Percentiles rank a stretch among this genome's conserved stretches.
phyloP scores from a whole-genome alignment of 2,329 filamentous ascomycete genomes.

The Aspergillus pseudoterreus region DNA sequence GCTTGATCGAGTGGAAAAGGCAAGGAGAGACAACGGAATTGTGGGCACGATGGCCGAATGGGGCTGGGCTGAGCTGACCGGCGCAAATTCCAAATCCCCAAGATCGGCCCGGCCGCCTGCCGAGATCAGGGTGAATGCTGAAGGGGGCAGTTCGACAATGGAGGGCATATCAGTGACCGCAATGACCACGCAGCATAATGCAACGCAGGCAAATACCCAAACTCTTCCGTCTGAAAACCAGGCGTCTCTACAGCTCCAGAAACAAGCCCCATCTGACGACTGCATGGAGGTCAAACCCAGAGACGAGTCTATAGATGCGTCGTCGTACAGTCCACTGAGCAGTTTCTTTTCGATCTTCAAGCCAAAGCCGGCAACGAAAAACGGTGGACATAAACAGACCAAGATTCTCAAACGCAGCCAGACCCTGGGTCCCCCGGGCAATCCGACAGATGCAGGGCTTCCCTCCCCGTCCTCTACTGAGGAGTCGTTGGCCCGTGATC shows the following conservation, averaged over 20 bases:
- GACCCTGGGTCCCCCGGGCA: slow-evolving; percentile 51
- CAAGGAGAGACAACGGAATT: slow-evolving; percentile 82
- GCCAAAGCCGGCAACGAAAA: slow-evolving; percentile 49
- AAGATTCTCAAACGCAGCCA: slow-evolving; percentile 76
- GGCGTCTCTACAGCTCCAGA: slow-evolving; percentile 14
- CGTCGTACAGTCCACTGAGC: slow-evolving; percentile 52
- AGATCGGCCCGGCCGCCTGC: slow-evolving; percentile 31
- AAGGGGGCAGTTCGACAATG: slow-evolving; percentile 14
- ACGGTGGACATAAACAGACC: slow-evolving; percentile 42
- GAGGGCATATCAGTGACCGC: slow-evolving; percentile 4
- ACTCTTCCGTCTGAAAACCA: slow-evolving; percentile 17
- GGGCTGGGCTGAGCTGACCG: slow-evolving; percentile 89
- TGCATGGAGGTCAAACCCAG: slow-evolving; percentile 2
- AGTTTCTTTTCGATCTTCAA: slow-evolving; percentile 73
- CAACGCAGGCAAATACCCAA: background rate
- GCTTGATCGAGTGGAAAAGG: slow-evolving; percentile 88
- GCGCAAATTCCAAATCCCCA: slow-evolving; percentile 58
- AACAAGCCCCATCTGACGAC: slow-evolving; percentile 6
- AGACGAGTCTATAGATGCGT: slow-evolving; percentile 18
- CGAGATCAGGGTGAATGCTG: slow-evolving; percentile 21
- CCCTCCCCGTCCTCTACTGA: slow-evolving; percentile 4
- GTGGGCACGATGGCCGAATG: slow-evolving; percentile 91
- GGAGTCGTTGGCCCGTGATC: slow-evolving; percentile 43
- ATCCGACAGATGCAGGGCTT: slow-evolving; percentile 9
- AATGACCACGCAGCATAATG: slow-evolving; percentile 7